Evolutionary conservation across 1,139 yeast genomes (phyloP).

Genomic region (Kodamaea derodonti): DNA sequence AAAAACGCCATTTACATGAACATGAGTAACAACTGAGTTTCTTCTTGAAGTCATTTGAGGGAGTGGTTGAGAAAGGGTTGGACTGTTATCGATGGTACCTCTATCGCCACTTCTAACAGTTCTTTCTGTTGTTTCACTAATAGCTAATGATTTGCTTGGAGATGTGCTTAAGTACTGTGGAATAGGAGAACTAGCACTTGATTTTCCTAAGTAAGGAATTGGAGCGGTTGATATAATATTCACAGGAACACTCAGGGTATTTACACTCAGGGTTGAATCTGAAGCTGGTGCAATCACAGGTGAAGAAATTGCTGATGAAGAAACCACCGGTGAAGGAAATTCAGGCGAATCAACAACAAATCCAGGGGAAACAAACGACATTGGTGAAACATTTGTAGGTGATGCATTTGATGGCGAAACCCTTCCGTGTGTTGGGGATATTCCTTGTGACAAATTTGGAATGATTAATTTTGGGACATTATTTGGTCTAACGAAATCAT

Average conservation of each 20-base stretch:
- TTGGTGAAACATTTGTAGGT: too few species aligned
- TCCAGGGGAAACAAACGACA: neutral
- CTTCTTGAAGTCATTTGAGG: slow-evolving; percentile 24
- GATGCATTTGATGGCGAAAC: neutral
- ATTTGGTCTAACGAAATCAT: slow-evolving; percentile 7
- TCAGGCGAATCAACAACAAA: neutral
- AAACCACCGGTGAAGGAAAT: neutral
- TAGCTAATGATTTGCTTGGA: slow-evolving; percentile 28
- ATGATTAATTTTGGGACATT: neutral
- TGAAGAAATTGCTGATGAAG: neutral
- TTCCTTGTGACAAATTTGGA: neutral
- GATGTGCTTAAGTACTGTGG: slow-evolving; percentile 37
- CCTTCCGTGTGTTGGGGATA: neutral
- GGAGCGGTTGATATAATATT: neutral
- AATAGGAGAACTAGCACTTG: slow-evolving; percentile 28
- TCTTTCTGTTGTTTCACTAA: slow-evolving; percentile 14
- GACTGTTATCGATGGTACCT: neutral
- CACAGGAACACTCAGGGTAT: neutral
- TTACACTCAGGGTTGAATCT: too few species aligned
- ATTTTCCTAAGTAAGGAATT: slow-evolving; percentile 19
- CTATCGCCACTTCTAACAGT: slow-evolving; percentile 3
- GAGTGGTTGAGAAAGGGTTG: neutral
- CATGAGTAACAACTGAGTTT: slow-evolving; percentile 43
- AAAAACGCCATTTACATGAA: slow-evolving; percentile 47
- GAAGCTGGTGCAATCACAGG: slow-evolving; percentile 1